A percentile compares a stretch with the other conserved stretches of the same genome.
These are phyloP conservation scores for Globisporangium middletonii DNA, from an alignment of 352 stramenopile genomes.

Conservation along the genomic window DNA sequence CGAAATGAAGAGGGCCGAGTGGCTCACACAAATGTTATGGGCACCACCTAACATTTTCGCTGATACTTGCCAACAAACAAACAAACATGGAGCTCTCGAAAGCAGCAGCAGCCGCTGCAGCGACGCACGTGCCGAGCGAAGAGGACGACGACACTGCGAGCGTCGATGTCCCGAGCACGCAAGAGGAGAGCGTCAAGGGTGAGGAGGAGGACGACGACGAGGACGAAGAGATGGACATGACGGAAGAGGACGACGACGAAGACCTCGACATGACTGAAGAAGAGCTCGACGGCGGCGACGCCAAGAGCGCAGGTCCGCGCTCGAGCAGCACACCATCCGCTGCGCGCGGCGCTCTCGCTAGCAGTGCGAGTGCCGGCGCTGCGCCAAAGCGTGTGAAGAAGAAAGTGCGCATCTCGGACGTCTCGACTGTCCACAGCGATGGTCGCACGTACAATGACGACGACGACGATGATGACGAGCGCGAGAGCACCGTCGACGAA, in stretches of 20 bases:
- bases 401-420: conserved; percentile 17
- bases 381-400: conserved; percentile 13
- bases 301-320: conserved; percentile 2
- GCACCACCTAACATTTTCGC: too few species aligned
- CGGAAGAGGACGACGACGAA: conserved; percentile 48
- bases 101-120: neutral
- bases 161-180: conserved; percentile 13
- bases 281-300: conserved; percentile 5
- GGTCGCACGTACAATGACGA: conserved; percentile 6
- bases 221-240: conserved; percentile 15
- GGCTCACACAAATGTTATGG: too few species aligned
- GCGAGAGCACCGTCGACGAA: conserved; percentile 12
- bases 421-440: conserved; percentile 15
- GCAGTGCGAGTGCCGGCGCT: neutral
- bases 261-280: conserved; percentile 8
- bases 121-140: conserved; percentile 3
- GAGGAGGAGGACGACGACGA: conserved; percentile 30
- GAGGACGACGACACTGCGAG: conserved; percentile 10
- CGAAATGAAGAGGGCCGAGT: too few species aligned
- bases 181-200: conserved; percentile 20
- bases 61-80: too few species aligned
- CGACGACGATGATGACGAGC: conserved; percentile 23
- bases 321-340: neutral
- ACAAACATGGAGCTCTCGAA: neutral
- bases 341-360: neutral